Percentiles rank a stretch among this genome's conserved stretches.
Evolutionary conservation across 2,329 filamentous ascomycete genomes (phyloP).

Genomic region (Cladophialophora chaetospira): DNA sequence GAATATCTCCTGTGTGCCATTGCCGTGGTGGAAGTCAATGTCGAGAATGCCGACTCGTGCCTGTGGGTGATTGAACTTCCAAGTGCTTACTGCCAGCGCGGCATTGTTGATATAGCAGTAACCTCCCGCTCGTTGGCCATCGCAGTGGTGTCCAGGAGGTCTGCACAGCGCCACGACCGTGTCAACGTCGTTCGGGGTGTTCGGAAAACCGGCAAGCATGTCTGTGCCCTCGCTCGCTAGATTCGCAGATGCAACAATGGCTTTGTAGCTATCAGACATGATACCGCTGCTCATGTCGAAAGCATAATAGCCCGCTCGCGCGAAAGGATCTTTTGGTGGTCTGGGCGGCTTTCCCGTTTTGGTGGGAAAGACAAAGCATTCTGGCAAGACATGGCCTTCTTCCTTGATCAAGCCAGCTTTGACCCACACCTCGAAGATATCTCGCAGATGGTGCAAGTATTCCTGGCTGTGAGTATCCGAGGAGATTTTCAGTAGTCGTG

Average conservation of each 20-base stretch:
- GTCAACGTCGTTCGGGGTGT: conserved; percentile 16
- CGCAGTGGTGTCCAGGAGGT: conserved; percentile 34
- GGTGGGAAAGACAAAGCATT: conserved; percentile 30
- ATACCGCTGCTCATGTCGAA: conserved; percentile 35
- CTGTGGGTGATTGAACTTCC: conserved; percentile 16
- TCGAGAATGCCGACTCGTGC: conserved; percentile 30
- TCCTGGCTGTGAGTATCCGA: conserved; percentile 25
- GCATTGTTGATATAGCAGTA: conserved; percentile 36
- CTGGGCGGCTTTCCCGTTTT: conserved; percentile 22
- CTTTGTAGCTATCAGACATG: conserved; percentile 27
- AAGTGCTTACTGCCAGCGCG: conserved; percentile 27
- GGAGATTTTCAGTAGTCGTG: conserved; percentile 18
- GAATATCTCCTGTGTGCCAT: conserved; percentile 35
- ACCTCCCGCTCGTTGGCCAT: conserved; percentile 31
- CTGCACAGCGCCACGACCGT: conserved; percentile 32
- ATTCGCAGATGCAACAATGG: conserved; percentile 32
- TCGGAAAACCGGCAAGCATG: conserved; percentile 20
- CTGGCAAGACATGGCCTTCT: conserved; percentile 30
- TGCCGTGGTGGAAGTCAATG: conserved; percentile 35
- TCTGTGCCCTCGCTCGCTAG: conserved; percentile 29
- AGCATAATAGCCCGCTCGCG: conserved; percentile 33
- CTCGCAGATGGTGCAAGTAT: conserved; percentile 30
- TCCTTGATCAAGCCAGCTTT: conserved; percentile 26
- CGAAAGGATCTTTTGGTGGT: conserved; percentile 31
- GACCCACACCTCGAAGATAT: conserved; percentile 28